These are phyloP conservation scores for Phoma sp. DNA, from an alignment of 2,329 filamentous ascomycete species.

Conservation along the genomic window DNA sequence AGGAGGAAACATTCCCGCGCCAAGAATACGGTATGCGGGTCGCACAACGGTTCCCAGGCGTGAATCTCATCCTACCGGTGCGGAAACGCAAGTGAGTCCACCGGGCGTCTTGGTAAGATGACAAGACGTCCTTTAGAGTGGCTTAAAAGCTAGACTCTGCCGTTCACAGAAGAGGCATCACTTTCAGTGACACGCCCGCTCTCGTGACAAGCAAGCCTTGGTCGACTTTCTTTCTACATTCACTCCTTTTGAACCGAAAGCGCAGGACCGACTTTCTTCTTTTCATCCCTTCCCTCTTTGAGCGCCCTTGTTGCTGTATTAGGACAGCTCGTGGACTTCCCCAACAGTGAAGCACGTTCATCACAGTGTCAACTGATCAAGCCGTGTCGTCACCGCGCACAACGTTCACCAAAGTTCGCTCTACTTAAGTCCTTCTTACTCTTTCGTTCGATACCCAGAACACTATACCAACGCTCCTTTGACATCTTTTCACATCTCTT, in stretches of 20 bases:
- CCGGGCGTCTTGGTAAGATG: constrained; percentile 17
- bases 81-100: constrained; percentile 23
- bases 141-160: constrained; percentile 30
- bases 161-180: constrained; percentile 28
- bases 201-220: constrained; percentile 42
- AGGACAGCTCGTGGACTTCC: constrained; percentile 9
- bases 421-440: constrained; percentile 17
- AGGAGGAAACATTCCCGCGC: constrained; percentile 25
- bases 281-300: constrained; percentile 24
- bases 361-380: constrained; percentile 25
- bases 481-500: neutral
- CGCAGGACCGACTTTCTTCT: constrained; percentile 39
- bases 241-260: constrained; percentile 34
- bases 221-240: constrained; percentile 40
- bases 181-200: constrained; percentile 33
- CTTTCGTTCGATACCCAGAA: constrained; percentile 20
- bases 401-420: constrained; percentile 10
- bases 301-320: constrained; percentile 25
- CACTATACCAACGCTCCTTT: constrained; percentile 12
- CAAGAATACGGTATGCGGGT: constrained; percentile 26
- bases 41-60: constrained; percentile 30
- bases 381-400: constrained; percentile 13
- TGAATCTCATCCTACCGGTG: constrained; percentile 27
- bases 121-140: constrained; percentile 13
- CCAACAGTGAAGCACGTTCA: constrained; percentile 9